phyloP scores from a whole-genome alignment of 129 eudicot genomes.

The Smallanthus sonchifolius region DNA sequence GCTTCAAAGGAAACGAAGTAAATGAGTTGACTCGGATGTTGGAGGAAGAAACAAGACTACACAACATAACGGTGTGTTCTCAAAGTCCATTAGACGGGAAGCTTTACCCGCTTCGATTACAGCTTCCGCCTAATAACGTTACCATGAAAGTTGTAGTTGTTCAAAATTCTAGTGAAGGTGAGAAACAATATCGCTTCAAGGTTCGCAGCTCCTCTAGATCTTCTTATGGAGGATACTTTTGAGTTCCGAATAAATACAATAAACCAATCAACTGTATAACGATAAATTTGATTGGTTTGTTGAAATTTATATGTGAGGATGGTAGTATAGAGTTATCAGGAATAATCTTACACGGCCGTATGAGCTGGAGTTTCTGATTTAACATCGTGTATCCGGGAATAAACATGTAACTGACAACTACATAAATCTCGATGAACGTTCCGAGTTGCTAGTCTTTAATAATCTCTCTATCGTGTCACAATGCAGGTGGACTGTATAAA shows the following conservation, averaged over 20 bases:
- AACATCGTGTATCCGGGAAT: constrained; percentile 1
- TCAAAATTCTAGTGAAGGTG: constrained; percentile 49
- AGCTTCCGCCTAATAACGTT: constrained; percentile 78
- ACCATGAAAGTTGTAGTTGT: constrained; percentile 80
- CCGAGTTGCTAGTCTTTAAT: neutral
- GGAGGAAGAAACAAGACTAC: constrained; percentile 60
- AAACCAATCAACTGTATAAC: constrained; percentile 16
- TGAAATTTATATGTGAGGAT: neutral
- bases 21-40: constrained; percentile 57
- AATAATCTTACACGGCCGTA: constrained; percentile 5
- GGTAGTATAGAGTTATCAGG: constrained; percentile 28
- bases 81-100: constrained; percentile 74
- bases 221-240: constrained; percentile 16
- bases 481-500: neutral
- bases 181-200: constrained; percentile 30
- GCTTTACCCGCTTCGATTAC: constrained; percentile 73
- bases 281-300: constrained; percentile 24
- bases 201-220: constrained; percentile 20
- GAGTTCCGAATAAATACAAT: constrained; percentile 3
- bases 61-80: constrained; percentile 55
- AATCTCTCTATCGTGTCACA: neutral
- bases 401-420: constrained; percentile 21
- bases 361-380: constrained; percentile 1
- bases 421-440: constrained; percentile 8
- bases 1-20: constrained; percentile 66